Evolutionary conservation across 208 protist species (phyloP).

Genomic region (Trypanosoma platydactyli): DNA sequence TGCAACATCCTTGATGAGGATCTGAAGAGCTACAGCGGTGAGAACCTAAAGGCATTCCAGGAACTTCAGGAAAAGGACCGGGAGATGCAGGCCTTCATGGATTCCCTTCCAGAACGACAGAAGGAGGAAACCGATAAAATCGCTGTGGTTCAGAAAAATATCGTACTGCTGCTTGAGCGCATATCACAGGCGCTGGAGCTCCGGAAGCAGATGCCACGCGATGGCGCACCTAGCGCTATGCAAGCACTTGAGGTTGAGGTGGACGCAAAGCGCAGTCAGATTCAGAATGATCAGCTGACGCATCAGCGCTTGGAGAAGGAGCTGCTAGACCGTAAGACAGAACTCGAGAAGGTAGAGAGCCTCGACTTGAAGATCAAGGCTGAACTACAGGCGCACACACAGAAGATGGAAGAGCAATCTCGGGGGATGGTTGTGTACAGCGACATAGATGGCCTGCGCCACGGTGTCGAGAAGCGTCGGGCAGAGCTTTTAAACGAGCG

Average conservation of each 20-base stretch:
- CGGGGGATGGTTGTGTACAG: constrained; percentile 77
- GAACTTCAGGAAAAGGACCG: constrained; percentile 82
- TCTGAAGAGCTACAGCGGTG: constrained; percentile 84
- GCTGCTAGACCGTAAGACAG: constrained; percentile 82
- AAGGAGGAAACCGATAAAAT: constrained; percentile 71
- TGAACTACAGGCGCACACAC: constrained; percentile 75
- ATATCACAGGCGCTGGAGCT: constrained; percentile 82
- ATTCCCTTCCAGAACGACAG: constrained; percentile 81
- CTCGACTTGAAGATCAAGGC: constrained; percentile 89
- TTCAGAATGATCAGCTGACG: constrained; percentile 79
- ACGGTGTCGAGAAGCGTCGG: constrained; percentile 64
- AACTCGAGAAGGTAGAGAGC: constrained; percentile 88
- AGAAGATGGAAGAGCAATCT: constrained; percentile 79
- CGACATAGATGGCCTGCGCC: constrained; percentile 71
- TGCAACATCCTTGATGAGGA: constrained; percentile 78
- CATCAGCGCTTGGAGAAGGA: constrained; percentile 89
- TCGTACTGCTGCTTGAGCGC: constrained; percentile 67
- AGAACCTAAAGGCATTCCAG: constrained; percentile 82
- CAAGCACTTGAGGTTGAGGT: constrained; percentile 79
- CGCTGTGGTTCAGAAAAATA: constrained; percentile 50
- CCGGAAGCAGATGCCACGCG: constrained; percentile 73
- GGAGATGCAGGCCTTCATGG: constrained; percentile 88
- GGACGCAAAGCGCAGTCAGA: constrained; percentile 75
- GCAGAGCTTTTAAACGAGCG: constrained; percentile 51
- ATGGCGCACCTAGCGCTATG: constrained; percentile 54